Base-by-base conservation (phyloP, 805 yeast species). In the Sugiyamaella mastotermitis region DNA sequence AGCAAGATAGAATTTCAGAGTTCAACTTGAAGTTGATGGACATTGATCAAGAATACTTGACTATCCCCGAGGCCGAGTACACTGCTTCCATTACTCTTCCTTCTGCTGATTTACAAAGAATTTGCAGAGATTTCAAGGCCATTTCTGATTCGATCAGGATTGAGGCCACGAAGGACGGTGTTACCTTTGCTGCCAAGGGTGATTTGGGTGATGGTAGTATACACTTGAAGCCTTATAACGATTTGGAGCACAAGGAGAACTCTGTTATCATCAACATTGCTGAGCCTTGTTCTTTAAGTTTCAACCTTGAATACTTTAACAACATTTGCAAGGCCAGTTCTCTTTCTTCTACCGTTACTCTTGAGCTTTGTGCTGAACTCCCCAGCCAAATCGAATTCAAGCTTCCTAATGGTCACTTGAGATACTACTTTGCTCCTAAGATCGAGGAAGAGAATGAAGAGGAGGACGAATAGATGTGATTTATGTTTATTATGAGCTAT, bases 401-500 rank as follows among this genome's bases (percentile, higher is more conserved):
- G 64, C 71, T 92, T 58, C 80, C 86, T 46, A 83, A 90, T 62
- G 98, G 98, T 38, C 84, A 85, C 65, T 71, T 92, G 61, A 81
- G 95, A 61, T 92, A 83, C 76, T 92, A 84, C 75, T 74, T 92
- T 62, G 98, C 98, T 52, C 98, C 98, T 43, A 90, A 92, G 73
- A 86, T 92, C 60, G 95, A 83, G 49, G 97, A 88, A 48, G 95
- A 84, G 48, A 31, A 30, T 24, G 35, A 23, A 11, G 6, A 31
- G 16, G 31, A 28, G 17, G 26, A 23, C n/a, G n/a, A 18, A 6
- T 16, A 13, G 35, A 11, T 16, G 30, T n/a, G 22, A 20, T 32
- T 18, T 16, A n/a, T 9, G 22, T 18, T 20, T 29, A 8, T n/a
- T 33, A 26, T 26, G n/a, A 13, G 11, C 14, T 27, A 30, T 15